phyloP scores from a whole-genome alignment of 176 grass and related monocot species.

The Rhynchospora breviuscula region DNA sequence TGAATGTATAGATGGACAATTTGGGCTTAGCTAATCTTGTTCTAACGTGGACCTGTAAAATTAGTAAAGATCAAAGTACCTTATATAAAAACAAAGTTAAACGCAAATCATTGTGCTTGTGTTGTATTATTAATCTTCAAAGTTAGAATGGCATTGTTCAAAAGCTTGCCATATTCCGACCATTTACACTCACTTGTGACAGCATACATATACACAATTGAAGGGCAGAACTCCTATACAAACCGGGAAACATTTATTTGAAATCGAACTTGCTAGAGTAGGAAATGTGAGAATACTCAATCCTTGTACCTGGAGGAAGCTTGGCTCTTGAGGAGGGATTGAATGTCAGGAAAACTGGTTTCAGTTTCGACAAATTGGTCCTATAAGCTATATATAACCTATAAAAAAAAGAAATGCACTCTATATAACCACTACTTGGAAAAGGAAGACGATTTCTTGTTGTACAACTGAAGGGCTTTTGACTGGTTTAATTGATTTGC shows the following conservation, averaged over 20 bases:
- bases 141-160: neutral
- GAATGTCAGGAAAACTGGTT: no score
- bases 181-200: neutral
- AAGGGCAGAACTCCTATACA: neutral
- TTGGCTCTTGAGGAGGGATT: neutral
- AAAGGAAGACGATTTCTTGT: neutral
- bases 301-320: neutral
- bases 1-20: neutral
- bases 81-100: neutral
- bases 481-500: slow-evolving; percentile 13
- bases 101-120: neutral
- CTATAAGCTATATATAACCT: neutral
- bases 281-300: neutral
- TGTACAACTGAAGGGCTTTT: slow-evolving; percentile 1
- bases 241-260: neutral
- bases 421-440: neutral
- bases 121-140: neutral
- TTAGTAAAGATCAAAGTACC: neutral
- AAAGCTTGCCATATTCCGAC: neutral
- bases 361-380: neutral
- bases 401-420: neutral
- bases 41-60: neutral
- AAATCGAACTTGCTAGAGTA: neutral
- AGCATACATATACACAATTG: slow-evolving; percentile 4
- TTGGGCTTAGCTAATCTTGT: neutral